Conservation (phyloP, 768 basidiomycete genomes). For the Russula abietina region DNA sequence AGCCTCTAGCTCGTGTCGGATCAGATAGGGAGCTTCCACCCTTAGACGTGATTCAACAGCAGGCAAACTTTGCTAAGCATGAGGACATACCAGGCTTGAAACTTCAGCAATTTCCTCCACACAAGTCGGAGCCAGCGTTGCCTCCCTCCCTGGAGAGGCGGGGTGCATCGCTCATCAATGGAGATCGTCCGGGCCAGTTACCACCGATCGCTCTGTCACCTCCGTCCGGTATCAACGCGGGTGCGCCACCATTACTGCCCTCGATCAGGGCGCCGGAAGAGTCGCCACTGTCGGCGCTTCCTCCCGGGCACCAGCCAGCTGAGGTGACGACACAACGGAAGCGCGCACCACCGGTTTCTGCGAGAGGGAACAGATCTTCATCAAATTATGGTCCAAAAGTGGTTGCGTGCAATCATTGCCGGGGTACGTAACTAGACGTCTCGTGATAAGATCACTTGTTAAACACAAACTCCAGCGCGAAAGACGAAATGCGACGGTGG, state of each 20-base stretch:
- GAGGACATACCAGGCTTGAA: slow-evolving; percentile 14
- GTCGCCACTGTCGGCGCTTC: slow-evolving; percentile 32
- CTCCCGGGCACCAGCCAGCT: slow-evolving; percentile 32
- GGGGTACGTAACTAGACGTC: slow-evolving; percentile 47
- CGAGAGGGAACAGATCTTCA: slow-evolving; percentile 53
- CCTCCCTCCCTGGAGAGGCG: slow-evolving; percentile 20
- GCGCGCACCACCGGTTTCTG: slow-evolving; percentile 54
- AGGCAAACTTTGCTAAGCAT: slow-evolving; percentile 8
- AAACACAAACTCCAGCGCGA: slow-evolving; percentile 46
- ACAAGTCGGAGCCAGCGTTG: slow-evolving; percentile 26
- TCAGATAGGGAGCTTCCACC: slow-evolving; percentile 25
- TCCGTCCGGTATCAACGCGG: slow-evolving; percentile 16
- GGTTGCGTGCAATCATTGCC: slow-evolving; percentile 84
- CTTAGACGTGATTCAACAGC: slow-evolving; percentile 12
- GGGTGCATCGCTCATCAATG: slow-evolving; percentile 17
- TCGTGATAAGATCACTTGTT: slow-evolving; percentile 1
- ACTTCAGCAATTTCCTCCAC: slow-evolving; percentile 16
- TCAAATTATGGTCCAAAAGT: slow-evolving; percentile 74
- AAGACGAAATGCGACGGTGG: slow-evolving; percentile 87
- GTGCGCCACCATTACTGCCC: slow-evolving; percentile 26
- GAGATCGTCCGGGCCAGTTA: slow-evolving; percentile 19
- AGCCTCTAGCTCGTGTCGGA: slow-evolving; percentile 25
- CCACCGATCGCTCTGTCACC: slow-evolving; percentile 24
- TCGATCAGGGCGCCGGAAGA: slow-evolving; percentile 25
- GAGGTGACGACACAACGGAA: slow-evolving; percentile 36